These are phyloP conservation scores for Linaria vulgaris DNA, from an alignment of 257 asterid genomes.

Conservation along the genomic window DNA sequence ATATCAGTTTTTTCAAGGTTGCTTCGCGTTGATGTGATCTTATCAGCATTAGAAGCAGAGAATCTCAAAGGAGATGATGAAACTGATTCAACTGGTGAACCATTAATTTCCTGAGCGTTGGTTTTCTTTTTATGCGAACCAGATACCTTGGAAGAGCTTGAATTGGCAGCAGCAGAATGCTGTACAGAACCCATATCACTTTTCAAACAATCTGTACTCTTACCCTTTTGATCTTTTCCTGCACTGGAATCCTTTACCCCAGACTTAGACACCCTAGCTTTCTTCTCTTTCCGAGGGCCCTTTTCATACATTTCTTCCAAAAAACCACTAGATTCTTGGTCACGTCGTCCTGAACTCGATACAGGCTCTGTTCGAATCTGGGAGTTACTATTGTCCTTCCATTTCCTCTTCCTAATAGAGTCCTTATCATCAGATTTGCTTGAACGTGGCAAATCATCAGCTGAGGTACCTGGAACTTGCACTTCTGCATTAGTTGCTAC, in stretches of 20 bases:
- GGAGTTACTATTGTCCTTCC: conserved; percentile 38
- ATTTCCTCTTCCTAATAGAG: conserved; percentile 57
- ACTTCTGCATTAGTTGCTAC: conserved; percentile 36
- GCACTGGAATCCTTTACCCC: conserved; percentile 53
- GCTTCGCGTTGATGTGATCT: conserved; percentile 43
- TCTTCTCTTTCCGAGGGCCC: conserved; percentile 67
- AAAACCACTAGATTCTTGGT: conserved; percentile 41
- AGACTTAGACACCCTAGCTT: conserved; percentile 64
- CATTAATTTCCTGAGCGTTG: conserved; percentile 66
- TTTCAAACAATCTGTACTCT: conserved; percentile 50
- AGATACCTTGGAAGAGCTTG: conserved; percentile 96
- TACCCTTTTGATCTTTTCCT: conserved; percentile 41
- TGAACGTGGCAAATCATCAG: conserved; percentile 41
- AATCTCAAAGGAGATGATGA: conserved; percentile 88
- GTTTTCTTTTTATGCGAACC: conserved; percentile 73
- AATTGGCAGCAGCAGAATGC: conserved; percentile 79
- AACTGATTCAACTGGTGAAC: conserved; percentile 94
- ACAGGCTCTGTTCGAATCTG: conserved; percentile 31
- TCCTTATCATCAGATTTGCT: conserved; percentile 48
- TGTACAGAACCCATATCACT: conserved; percentile 56
- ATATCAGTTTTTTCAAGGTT: conserved; percentile 41
- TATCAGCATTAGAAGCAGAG: conserved; percentile 38
- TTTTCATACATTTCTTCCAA: conserved; percentile 47
- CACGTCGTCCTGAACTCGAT: conserved; percentile 35
- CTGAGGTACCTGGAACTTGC: conserved; percentile 42